Evolutionary conservation across 1,284 basidiomycete species (phyloP), one percentile per base, ranked within the genome.

Genomic region (Grifola frondosa): DNA sequence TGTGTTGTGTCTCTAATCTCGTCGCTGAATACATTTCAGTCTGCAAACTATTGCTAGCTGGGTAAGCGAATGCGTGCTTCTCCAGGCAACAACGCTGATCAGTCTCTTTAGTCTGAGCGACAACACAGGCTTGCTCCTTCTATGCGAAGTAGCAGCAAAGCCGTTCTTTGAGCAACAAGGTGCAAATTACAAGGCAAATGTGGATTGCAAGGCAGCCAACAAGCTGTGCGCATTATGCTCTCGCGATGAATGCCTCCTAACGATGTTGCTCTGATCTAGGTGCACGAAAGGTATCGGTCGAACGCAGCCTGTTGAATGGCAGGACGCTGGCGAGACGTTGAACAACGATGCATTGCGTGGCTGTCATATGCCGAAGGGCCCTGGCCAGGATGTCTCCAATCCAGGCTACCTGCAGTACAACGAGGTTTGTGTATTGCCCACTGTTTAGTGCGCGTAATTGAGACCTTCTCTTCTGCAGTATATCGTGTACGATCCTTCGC

Each of bases 111-210:
- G 77, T 39, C 49, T 79, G 63, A 80, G 78, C 54, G 59, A 73
- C 49, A 62, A 68, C 42, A 71, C 68, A 3, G 80, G 78, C 35
- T 49, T 81, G 15, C 64, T 83, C 10, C 68, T 83, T 15, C 70
- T 81, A 5, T 81, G 79, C 54, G 80, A 81, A 52, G 77, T 80
- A 16, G 78, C 73, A 2, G 78, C 67, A 4, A 75, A 75, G 49
- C 80, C 80, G 0, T 77, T 75, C 64, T 67, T 73, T 52, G 80
- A 81, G 53, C 67, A 65, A 41, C 54, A 50, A 15, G 22, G 67
- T 30, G 71, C 75, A n/a, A 68, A 75, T 53, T 81, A 77, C 55
- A 57, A 74, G 45, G 80, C 79, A 9, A 73, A 73, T 53, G 45
- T 63, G 28, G 68, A 65, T 22, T 81, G 78, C 63, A 78, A 75